Conservation (phyloP, 768 basidiomycete genomes). For the Vararia minispora region DNA sequence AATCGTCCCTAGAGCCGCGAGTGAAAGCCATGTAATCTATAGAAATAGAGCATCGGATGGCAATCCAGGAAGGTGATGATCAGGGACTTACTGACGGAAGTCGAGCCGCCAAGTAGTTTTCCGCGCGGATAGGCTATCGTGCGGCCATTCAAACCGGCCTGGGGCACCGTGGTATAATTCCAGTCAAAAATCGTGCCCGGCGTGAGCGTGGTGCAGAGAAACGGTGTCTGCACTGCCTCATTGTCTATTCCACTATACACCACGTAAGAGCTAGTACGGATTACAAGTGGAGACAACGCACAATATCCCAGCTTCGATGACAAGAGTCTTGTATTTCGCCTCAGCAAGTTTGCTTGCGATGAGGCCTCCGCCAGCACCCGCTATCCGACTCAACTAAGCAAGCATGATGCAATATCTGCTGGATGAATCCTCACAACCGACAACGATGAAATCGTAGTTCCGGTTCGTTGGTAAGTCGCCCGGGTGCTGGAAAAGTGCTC, state of each 20-base stretch:
- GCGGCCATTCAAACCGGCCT: conserved; percentile 14
- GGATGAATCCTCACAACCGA: neutral
- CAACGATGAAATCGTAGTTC: conserved; percentile 1
- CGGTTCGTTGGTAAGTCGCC: too few relatives aligned
- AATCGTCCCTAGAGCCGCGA: conserved; percentile 13
- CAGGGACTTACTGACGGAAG: conserved; percentile 17
- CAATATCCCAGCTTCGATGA: conserved; percentile 2
- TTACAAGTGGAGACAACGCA: neutral
- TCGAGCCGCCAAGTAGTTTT: conserved; percentile 18
- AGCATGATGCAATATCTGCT: neutral
- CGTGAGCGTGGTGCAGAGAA: conserved; percentile 8
- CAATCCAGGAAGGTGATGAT: too few relatives aligned
- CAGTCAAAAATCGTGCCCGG: conserved; percentile 16
- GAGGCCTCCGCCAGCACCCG: conserved; percentile 1
- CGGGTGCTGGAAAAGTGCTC: too few relatives aligned
- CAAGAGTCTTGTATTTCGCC: neutral
- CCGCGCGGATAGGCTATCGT: conserved; percentile 16
- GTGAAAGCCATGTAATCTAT: too few relatives aligned
- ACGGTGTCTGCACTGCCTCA: conserved; percentile 12
- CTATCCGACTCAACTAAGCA: neutral
- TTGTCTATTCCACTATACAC: conserved; percentile 5
- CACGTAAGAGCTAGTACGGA: too few relatives aligned
- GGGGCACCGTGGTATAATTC: conserved; percentile 20
- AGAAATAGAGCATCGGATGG: too few relatives aligned
- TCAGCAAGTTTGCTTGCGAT: conserved; percentile 3